A percentile compares a stretch with the other conserved stretches of the same genome.
Evolutionary conservation across 2,329 filamentous ascomycete genomes (phyloP).

Genomic region (Pseudopyricularia javanii): DNA sequence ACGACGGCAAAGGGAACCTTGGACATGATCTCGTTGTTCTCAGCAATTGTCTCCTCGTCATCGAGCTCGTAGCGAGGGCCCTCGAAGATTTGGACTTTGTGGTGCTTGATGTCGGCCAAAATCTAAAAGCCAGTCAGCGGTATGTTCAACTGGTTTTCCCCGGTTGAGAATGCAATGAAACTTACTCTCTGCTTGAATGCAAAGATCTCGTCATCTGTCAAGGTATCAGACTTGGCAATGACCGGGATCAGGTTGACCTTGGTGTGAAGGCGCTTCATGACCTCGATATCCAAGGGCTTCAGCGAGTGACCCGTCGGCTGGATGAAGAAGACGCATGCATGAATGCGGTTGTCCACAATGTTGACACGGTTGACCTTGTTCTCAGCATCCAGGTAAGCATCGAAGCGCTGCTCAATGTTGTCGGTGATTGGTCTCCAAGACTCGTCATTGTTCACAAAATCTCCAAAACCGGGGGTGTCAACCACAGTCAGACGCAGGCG

Average conservation of each 20-base stretch:
- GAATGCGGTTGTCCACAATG: conserved; percentile 98
- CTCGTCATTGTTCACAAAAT: conserved; percentile 99
- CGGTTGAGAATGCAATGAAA: conserved; percentile 9
- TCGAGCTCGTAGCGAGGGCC: conserved; percentile 97
- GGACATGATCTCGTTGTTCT: conserved; percentile 99
- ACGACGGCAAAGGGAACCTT: conserved; percentile 98
- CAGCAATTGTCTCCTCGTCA: conserved; percentile 97
- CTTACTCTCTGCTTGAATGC: conserved; percentile 94
- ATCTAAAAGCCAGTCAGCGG: conserved; percentile 46
- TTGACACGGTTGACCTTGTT: conserved; percentile 99
- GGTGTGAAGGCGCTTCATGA: conserved; percentile 98
- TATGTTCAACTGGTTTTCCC: background rate
- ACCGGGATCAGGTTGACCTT: conserved; percentile 99
- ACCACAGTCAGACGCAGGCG: conserved; percentile 93
- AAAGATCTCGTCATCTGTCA: conserved; percentile 91
- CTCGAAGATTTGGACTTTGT: conserved; percentile 98
- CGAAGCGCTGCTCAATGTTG: conserved; percentile 98
- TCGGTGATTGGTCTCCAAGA: conserved; percentile 98
- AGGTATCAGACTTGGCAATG: conserved; percentile 95
- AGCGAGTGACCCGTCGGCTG: conserved; percentile 96
- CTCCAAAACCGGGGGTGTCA: conserved; percentile 94
- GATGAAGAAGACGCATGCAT: conserved; percentile 99
- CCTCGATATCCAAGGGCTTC: conserved; percentile 97
- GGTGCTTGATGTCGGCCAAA: conserved; percentile 88
- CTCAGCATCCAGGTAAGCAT: conserved; percentile 96